Percentiles rank a stretch among this genome's conserved stretches.
Conservation (phyloP, 2,329 filamentous ascomycete species). For the Ilyonectria robusta region DNA sequence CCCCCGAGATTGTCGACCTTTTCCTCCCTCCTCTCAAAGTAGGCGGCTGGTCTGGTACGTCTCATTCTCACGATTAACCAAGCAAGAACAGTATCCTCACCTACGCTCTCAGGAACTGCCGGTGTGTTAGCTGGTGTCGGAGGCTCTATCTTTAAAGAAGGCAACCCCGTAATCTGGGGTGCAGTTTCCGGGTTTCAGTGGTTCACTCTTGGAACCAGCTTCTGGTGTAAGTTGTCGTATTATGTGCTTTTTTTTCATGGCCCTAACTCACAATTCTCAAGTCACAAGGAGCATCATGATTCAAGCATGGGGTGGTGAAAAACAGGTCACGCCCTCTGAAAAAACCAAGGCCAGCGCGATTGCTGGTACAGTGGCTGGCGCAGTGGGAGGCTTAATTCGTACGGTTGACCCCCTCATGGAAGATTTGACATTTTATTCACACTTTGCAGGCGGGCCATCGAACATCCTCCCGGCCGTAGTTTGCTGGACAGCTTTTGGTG, state of each 20-base stretch:
- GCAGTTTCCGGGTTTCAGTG: slow-evolving; percentile 83
- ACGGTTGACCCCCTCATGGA: slow-evolving; percentile 47
- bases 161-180: slow-evolving; percentile 79
- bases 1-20: slow-evolving; percentile 61
- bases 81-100: not conserved
- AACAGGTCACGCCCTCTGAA: slow-evolving; percentile 69
- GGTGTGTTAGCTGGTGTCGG: slow-evolving; percentile 78
- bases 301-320: slow-evolving; percentile 64
- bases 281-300: slow-evolving; percentile 64
- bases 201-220: slow-evolving; percentile 83
- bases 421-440: slow-evolving; percentile 33
- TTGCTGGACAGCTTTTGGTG: slow-evolving; percentile 62
- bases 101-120: slow-evolving; percentile 62
- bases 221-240: slow-evolving; percentile 72
- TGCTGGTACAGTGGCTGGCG: slow-evolving; percentile 78
- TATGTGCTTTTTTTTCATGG: not conserved
- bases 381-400: slow-evolving; percentile 71
- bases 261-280: slow-evolving; percentile 47
- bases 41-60: slow-evolving; percentile 70
- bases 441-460: slow-evolving; percentile 62
- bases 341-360: slow-evolving; percentile 77
- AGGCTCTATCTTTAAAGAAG: slow-evolving; percentile 79
- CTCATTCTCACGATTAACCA: not conserved
- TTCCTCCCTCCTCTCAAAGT: slow-evolving; percentile 69
- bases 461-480: slow-evolving; percentile 67